These are phyloP conservation scores for Crucihimalaya himalaica DNA, from an alignment of 345 rosid genomes.

Conservation along the genomic window DNA sequence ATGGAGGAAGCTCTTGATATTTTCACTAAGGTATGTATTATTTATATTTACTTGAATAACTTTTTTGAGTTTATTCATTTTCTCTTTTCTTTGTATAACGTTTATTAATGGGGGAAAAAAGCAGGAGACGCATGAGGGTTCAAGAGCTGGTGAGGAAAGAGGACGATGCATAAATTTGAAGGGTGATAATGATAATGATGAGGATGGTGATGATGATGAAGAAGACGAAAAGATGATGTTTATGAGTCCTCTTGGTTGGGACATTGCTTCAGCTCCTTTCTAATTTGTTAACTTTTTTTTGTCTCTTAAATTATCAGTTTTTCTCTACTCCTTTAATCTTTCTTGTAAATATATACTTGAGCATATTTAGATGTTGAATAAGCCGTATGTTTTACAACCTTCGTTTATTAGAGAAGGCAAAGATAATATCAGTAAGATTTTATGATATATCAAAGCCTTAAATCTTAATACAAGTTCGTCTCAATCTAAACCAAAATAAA, in stretches of 20 bases:
- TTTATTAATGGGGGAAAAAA: neutral
- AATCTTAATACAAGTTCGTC: no score
- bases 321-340: neutral
- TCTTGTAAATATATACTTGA: constrained; percentile 20
- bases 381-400: neutral
- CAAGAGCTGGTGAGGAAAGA: constrained; percentile 5
- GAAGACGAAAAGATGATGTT: constrained; percentile 24
- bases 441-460: no score
- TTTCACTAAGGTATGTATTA: constrained; percentile 32
- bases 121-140: constrained; percentile 30
- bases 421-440: no score
- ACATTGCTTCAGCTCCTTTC: constrained; percentile 39
- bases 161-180: neutral
- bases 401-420: neutral
- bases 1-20: constrained; percentile 37
- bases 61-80: neutral
- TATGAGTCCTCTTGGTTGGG: constrained; percentile 35
- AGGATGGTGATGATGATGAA: constrained; percentile 18
- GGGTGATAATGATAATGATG: neutral
- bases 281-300: neutral
- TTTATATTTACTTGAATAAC: neutral
- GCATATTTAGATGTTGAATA: constrained; percentile 6
- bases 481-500: no score
- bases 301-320: neutral
- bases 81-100: neutral